These are phyloP conservation scores for Cordia subcordata DNA, from an alignment of 257 asterid species.

Conservation along the genomic window DNA sequence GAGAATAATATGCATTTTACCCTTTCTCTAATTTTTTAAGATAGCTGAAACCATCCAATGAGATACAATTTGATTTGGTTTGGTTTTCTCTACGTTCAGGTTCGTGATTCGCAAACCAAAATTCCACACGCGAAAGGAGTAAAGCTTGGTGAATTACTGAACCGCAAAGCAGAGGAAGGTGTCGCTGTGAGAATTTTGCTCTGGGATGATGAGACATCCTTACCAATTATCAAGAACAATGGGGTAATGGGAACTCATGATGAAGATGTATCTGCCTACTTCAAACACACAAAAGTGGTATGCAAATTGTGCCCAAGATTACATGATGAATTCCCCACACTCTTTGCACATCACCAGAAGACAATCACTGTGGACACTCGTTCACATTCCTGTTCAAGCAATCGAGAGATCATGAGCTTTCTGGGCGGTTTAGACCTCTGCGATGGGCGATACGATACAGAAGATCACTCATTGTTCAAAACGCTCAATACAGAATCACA, in stretches of 20 bases:
- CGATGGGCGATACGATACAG: slow-evolving; percentile 89
- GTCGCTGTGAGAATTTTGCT: slow-evolving; percentile 73
- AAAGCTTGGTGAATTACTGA: slow-evolving; percentile 70
- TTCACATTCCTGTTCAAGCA: slow-evolving; percentile 34
- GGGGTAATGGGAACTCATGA: slow-evolving; percentile 89
- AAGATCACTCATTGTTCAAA: slow-evolving; percentile 64
- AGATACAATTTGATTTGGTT: not conserved
- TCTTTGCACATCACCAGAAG: slow-evolving; percentile 85
- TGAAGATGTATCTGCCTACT: slow-evolving; percentile 63
- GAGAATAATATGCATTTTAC: too few relatives aligned
- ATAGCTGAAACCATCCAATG: too few relatives aligned
- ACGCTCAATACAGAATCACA: slow-evolving; percentile 78
- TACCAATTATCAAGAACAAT: slow-evolving; percentile 70
- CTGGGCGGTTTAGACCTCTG: slow-evolving; percentile 87
- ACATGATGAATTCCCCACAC: slow-evolving; percentile 69
- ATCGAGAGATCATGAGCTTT: slow-evolving; percentile 67
- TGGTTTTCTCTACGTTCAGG: slow-evolving; percentile 40
- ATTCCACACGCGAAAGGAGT: slow-evolving; percentile 72
- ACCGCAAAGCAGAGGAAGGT: slow-evolving; percentile 80
- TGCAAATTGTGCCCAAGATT: slow-evolving; percentile 69
- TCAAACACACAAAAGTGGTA: slow-evolving; percentile 67
- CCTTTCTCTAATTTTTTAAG: too few relatives aligned
- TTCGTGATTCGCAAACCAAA: slow-evolving; percentile 59
- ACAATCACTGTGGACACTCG: slow-evolving; percentile 53
- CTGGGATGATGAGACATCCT: slow-evolving; percentile 88